phyloP scores from a whole-genome alignment of 1,284 basidiomycete genomes.

The Trametes sp. region DNA sequence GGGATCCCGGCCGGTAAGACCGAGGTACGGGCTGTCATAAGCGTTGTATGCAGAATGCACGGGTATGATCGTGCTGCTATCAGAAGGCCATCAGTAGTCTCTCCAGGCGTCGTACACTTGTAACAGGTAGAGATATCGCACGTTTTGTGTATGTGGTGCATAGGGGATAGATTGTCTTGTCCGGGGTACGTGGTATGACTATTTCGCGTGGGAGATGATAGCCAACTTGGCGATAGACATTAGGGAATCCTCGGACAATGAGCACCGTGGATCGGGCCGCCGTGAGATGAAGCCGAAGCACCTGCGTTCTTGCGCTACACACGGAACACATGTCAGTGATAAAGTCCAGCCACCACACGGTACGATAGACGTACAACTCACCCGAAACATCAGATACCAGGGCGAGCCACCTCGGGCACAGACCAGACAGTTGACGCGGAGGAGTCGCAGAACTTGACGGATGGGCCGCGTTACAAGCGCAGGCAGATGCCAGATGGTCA shows the following conservation, averaged over 20 bases:
- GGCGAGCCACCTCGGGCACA: not conserved
- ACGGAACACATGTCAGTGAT: not conserved
- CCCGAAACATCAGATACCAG: not conserved
- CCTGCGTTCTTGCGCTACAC: not conserved
- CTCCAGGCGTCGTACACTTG: not conserved
- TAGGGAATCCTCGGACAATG: too few relatives aligned
- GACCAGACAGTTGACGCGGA: not conserved
- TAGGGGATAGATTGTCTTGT: too few relatives aligned
- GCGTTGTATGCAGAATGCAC: not conserved
- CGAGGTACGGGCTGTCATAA: slow-evolving; percentile 22
- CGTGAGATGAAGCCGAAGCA: too few relatives aligned
- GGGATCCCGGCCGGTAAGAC: slow-evolving; percentile 16
- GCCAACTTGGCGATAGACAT: too few relatives aligned
- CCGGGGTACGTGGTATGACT: too few relatives aligned
- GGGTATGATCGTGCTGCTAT: not conserved
- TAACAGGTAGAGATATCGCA: not conserved
- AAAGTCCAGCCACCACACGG: not conserved
- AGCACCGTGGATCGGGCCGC: too few relatives aligned
- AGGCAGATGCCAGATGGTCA: not conserved
- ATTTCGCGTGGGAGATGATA: too few relatives aligned
- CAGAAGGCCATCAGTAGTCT: not conserved
- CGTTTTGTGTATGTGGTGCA: too few relatives aligned
- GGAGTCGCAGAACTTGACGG: not conserved
- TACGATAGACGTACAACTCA: not conserved
- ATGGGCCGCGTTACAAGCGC: not conserved